Evolutionary conservation across 2,329 filamentous ascomycete species (phyloP), one percentile per base, ranked within the genome.

Genomic region (Fusarium abutilonis): DNA sequence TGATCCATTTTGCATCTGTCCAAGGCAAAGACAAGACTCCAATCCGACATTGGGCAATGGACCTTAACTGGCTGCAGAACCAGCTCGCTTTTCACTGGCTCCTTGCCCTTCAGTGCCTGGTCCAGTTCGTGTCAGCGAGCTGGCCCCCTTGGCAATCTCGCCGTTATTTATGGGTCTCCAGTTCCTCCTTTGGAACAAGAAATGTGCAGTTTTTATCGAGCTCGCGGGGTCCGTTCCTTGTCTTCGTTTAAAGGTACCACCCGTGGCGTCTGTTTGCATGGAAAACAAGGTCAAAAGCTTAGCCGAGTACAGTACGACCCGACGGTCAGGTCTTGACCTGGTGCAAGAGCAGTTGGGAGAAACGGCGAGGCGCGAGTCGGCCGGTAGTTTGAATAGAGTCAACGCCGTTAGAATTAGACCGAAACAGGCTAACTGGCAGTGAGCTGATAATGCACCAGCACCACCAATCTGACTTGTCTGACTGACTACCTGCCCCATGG

Each of bases 81-180:
- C 45, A 34, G 53, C 52, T 61, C 36, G 61, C 47, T 54, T 40
- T 47, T 54, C 52, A 41, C 44, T 54, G 17, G 13, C 32, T 50
- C 50, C 48, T 60, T 58, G 50, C 39, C 51, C 46, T 49, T 26
- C 23, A 57, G 51, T 49, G 46, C 52, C 23, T 8, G 23, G 23
- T 44, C 50, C 50, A 51, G 59, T 60, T 66, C 55, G 54, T 63
- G 63, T 70, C 56, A 63, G 50, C 53, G 34, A 58, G 43, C 45
- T 48, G 57, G 51, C 46, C 45, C n/a, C 52, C 64, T 64, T 68
- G 62, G 43, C 55, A 69, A 63, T 63, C 51, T 63, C 57, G 49
- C 52, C 47, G 47, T 47, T 44, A 56, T 41, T 52, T 43, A 38
- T 36, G 55, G 51, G 38, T 36, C 54, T 50, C 28, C 47, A 50